Conservation (phyloP, 371 early-diverging fungal genomes). For the Mortierella sp. region DNA sequence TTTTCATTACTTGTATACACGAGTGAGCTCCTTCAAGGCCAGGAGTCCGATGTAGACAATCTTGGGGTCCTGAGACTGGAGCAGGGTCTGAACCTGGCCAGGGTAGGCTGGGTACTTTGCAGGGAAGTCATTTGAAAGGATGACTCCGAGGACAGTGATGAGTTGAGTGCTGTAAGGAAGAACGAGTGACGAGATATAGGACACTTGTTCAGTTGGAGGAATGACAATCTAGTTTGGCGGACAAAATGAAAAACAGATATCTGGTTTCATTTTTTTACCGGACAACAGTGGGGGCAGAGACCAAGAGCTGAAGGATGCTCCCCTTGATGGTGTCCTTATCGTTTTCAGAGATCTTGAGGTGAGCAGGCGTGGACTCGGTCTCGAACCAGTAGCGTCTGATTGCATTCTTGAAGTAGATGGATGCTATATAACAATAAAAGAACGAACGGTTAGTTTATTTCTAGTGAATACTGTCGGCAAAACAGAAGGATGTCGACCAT, state of each 20-base stretch:
- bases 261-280: constrained; percentile 68
- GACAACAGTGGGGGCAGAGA: constrained; percentile 71
- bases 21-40: constrained; percentile 81
- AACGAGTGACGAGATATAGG: background rate
- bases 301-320: constrained; percentile 81
- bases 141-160: constrained; percentile 71
- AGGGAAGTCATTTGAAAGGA: constrained; percentile 79
- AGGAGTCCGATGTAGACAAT: constrained; percentile 80
- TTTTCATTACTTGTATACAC: constrained; percentile 79
- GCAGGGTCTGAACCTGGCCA: constrained; percentile 63
- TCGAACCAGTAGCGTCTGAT: constrained; percentile 79
- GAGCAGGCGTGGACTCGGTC: constrained; percentile 43
- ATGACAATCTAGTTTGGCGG: background rate
- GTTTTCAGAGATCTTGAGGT: constrained; percentile 67
- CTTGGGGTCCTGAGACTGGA: constrained; percentile 73
- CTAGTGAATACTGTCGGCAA: too few relatives aligned
- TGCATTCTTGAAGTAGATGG: constrained; percentile 94
- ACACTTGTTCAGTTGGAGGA: background rate
- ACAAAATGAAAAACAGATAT: background rate
- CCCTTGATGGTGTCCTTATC: constrained; percentile 77
- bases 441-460: too few relatives aligned
- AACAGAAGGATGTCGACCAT: too few relatives aligned
- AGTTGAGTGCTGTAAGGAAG: constrained; percentile 72
- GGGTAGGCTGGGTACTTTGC: constrained; percentile 86
- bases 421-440: too few relatives aligned